Evolutionary conservation across 345 rosid genomes (phyloP).

Genomic region (Brassica cretica): DNA sequence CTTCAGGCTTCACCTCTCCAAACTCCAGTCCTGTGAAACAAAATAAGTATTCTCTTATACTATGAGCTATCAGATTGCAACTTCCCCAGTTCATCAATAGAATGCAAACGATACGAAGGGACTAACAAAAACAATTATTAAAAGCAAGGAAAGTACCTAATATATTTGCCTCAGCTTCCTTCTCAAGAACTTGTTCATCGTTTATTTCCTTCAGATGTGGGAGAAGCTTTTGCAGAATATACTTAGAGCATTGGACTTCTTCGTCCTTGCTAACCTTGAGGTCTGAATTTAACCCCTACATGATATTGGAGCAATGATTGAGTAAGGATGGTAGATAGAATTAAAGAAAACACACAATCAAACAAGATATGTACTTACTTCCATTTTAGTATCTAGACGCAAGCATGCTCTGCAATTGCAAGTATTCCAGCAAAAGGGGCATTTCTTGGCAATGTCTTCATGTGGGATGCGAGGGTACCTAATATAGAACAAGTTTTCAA

Average conservation of each 20-base stretch:
- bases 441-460: constrained; percentile 46
- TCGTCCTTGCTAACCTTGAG: constrained; percentile 31
- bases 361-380: constrained; percentile 37
- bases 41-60: neutral
- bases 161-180: constrained; percentile 46
- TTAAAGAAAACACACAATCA: neutral
- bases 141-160: constrained; percentile 42
- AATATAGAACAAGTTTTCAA: neutral
- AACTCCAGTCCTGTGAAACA: constrained; percentile 21
- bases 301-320: constrained; percentile 1
- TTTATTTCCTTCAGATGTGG: constrained; percentile 51
- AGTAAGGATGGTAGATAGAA: neutral
- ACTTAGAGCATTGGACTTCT: constrained; percentile 34
- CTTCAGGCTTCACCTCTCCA: constrained; percentile 21
- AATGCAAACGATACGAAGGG: neutral
- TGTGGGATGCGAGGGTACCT: constrained; percentile 14
- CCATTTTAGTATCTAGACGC: constrained; percentile 39
- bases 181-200: constrained; percentile 52
- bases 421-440: constrained; percentile 54
- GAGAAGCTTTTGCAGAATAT: constrained; percentile 45
- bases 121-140: neutral
- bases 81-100: neutral
- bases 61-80: neutral
- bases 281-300: constrained; percentile 23
- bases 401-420: constrained; percentile 75